Conservation (phyloP, 352 stramenopile species). For the Pythium folliculosum region DNA sequence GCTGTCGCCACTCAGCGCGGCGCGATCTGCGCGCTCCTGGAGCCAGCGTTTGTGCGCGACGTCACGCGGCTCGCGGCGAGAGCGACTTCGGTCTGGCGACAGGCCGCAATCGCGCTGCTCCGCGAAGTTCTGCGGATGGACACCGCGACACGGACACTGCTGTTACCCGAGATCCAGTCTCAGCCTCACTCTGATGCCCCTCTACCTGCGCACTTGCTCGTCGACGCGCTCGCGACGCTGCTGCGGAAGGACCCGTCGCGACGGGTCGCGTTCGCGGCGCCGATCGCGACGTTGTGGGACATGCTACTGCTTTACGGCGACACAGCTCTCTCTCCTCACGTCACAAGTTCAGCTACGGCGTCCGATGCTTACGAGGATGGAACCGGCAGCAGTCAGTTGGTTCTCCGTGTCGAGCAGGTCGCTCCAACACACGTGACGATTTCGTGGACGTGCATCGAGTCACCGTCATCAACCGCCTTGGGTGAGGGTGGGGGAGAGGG, state of each 20-base stretch:
- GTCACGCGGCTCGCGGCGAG: slow-evolving; percentile 4
- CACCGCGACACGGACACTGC: background rate
- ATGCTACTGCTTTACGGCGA: slow-evolving; percentile 6
- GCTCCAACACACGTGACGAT: slow-evolving; percentile 15
- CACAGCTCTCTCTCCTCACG: too few species aligned
- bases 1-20: background rate
- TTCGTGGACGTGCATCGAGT: slow-evolving; percentile 8
- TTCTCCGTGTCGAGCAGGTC: slow-evolving; percentile 16
- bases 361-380: too few species aligned
- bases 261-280: background rate
- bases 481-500: too few species aligned
- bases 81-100: slow-evolving; percentile 3
- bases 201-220: slow-evolving; percentile 1
- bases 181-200: too few species aligned
- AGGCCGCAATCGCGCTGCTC: slow-evolving; percentile 10
- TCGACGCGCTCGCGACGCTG: slow-evolving; percentile 7
- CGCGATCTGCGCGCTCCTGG: background rate
- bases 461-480: background rate
- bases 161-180: background rate
- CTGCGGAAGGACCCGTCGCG: background rate
- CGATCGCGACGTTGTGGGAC: slow-evolving; percentile 15
- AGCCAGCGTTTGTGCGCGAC: slow-evolving; percentile 1
- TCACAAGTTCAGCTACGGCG: too few species aligned
- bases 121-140: slow-evolving; percentile 3
- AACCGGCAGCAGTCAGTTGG: background rate